Conservation (phyloP, 1,284 basidiomycete species). For the Pyrrhoderma lamaoense region DNA sequence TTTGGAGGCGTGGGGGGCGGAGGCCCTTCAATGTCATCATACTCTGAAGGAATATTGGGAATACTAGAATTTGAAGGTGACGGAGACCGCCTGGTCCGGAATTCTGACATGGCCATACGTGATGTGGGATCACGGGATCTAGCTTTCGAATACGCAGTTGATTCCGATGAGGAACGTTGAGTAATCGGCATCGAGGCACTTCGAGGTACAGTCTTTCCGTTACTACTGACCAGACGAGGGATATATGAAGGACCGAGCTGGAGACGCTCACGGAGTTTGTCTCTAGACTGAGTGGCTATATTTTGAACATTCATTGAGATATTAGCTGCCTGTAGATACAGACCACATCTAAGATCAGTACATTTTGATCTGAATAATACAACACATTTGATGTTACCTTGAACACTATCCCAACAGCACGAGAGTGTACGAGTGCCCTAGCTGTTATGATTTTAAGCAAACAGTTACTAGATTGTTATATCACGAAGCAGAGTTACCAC, state of each 20-base stretch:
- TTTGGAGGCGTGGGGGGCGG: conserved; percentile 33
- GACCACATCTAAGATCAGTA: neutral
- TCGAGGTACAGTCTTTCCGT: conserved; percentile 4
- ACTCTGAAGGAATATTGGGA: conserved; percentile 13
- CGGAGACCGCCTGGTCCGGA: conserved; percentile 1
- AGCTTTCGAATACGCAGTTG: neutral
- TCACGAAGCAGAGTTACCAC: neutral
- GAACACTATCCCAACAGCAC: conserved; percentile 19
- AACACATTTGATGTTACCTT: conserved; percentile 14
- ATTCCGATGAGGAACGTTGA: neutral
- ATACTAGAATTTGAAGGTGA: neutral
- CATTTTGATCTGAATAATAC: conserved; percentile 3
- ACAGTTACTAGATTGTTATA: neutral
- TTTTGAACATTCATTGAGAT: conserved; percentile 15
- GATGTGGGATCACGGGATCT: neutral
- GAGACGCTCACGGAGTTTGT: conserved; percentile 13
- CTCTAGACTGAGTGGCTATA: conserved; percentile 2
- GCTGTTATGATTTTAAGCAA: conserved; percentile 11
- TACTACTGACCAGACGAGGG: conserved; percentile 10
- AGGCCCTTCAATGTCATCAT: conserved; percentile 17
- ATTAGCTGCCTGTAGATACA: conserved; percentile 10
- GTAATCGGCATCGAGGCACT: conserved; percentile 11
- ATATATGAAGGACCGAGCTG: conserved; percentile 15
- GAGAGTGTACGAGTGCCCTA: conserved; percentile 21
- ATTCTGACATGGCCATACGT: conserved; percentile 2